phyloP scores from a whole-genome alignment of 495 filamentous ascomycete species.

The Penicillium cosmopolitanum region DNA sequence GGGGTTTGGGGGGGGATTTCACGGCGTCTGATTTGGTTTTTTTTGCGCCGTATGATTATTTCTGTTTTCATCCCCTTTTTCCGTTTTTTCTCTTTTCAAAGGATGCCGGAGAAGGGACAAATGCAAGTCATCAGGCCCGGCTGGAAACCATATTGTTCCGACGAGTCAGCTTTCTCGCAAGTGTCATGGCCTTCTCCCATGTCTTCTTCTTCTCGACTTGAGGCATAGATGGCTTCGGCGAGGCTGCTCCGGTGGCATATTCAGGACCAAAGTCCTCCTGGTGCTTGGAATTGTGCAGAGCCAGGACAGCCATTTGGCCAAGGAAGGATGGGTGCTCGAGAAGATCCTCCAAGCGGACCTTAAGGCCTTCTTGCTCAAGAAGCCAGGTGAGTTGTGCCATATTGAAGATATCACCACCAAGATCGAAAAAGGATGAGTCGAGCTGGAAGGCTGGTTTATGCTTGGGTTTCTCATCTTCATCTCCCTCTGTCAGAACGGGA shows the following conservation, averaged over 20 bases:
- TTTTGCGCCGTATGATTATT: too few species aligned
- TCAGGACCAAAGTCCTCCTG: slow-evolving; percentile 24
- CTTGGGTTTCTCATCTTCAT: slow-evolving; percentile 14
- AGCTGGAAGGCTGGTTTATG: slow-evolving; percentile 40
- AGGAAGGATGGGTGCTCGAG: slow-evolving; percentile 53
- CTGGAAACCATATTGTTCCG: slow-evolving; percentile 27
- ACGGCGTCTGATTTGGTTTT: slow-evolving; percentile 2
- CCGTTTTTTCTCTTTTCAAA: slow-evolving; percentile 7
- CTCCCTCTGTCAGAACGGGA: slow-evolving; percentile 2
- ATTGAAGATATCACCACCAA: slow-evolving; percentile 57
- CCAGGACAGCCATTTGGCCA: slow-evolving; percentile 52
- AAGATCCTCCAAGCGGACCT: slow-evolving; percentile 54
- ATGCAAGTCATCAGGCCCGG: slow-evolving; percentile 18
- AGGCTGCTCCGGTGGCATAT: slow-evolving; percentile 19
- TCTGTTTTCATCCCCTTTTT: slow-evolving; percentile 9
- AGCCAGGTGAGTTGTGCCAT: slow-evolving; percentile 53
- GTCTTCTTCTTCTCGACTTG: slow-evolving; percentile 35
- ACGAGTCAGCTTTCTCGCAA: slow-evolving; percentile 37
- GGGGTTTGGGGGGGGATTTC: neutral
- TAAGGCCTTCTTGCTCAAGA: slow-evolving; percentile 53
- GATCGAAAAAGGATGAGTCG: slow-evolving; percentile 55
- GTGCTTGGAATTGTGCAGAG: slow-evolving; percentile 37
- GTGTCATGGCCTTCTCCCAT: slow-evolving; percentile 35
- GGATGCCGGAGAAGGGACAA: neutral
- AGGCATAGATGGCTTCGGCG: slow-evolving; percentile 13